Evolutionary conservation across 495 filamentous ascomycete species (phyloP).

Genomic region (Hyaloscypha bicolor): DNA sequence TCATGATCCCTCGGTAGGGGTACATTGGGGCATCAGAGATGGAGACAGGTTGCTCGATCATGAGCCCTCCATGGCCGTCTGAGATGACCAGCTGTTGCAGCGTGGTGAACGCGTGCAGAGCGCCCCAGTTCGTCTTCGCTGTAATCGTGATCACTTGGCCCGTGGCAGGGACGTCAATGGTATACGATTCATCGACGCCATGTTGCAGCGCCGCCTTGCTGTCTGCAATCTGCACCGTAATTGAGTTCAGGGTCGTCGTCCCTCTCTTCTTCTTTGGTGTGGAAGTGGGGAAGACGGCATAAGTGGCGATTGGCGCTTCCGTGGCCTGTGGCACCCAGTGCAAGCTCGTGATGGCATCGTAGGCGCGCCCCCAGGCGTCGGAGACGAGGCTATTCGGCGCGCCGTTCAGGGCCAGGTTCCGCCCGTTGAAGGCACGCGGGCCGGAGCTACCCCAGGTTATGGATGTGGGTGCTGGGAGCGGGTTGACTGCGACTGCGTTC

Average conservation of each 20-base stretch:
- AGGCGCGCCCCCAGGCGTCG: constrained; percentile 52
- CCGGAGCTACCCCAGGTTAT: constrained; percentile 57
- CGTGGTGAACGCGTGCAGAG: constrained; percentile 63
- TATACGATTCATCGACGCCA: constrained; percentile 61
- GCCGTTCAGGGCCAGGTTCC: constrained; percentile 35
- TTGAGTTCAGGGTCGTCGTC: constrained; percentile 24
- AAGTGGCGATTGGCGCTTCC: constrained; percentile 50
- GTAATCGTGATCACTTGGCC: constrained; percentile 46
- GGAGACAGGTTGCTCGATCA: constrained; percentile 51
- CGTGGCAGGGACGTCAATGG: constrained; percentile 44
- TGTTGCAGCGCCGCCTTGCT: constrained; percentile 48
- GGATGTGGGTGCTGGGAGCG: constrained; percentile 54
- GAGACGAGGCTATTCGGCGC: constrained; percentile 34
- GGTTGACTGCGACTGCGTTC: constrained; percentile 49
- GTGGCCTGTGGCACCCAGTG: constrained; percentile 56
- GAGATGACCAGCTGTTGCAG: constrained; percentile 55
- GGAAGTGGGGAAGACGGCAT: constrained; percentile 48
- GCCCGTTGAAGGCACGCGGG: constrained; percentile 39
- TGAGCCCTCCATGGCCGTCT: constrained; percentile 43
- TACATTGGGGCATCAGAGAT: constrained; percentile 52
- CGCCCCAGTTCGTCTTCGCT: constrained; percentile 53
- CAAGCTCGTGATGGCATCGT: constrained; percentile 45
- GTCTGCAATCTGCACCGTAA: constrained; percentile 46
- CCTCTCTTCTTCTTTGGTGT: constrained; percentile 38
- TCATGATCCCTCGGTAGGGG: constrained; percentile 53